Evolutionary conservation across 1,284 basidiomycete genomes (phyloP).

Genomic region (Cutaneotrichosporon dermatis): DNA sequence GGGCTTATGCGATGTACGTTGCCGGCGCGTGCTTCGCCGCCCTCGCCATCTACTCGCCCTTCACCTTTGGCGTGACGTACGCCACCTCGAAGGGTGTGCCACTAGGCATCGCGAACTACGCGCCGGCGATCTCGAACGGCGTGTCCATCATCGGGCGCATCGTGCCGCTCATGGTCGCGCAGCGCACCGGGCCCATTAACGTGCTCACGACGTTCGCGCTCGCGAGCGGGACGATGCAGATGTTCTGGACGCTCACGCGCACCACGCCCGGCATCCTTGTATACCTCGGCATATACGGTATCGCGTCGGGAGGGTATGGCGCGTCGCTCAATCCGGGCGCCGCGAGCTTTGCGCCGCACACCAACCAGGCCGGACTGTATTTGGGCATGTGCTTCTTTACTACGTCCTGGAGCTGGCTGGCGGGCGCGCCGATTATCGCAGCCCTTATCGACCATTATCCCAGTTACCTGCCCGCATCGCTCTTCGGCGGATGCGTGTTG

Average conservation of each 20-base stretch:
- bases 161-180: slow-evolving; percentile 33
- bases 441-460: slow-evolving; percentile 25
- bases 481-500: slow-evolving; percentile 30
- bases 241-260: slow-evolving; percentile 30
- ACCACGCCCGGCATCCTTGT: slow-evolving; percentile 22
- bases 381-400: slow-evolving; percentile 39
- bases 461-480: slow-evolving; percentile 28
- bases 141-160: slow-evolving; percentile 36
- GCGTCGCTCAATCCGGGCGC: slow-evolving; percentile 30
- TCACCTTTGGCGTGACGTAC: slow-evolving; percentile 36
- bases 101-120: slow-evolving; percentile 25
- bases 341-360: slow-evolving; percentile 30
- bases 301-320: slow-evolving; percentile 30
- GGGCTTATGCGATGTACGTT: slow-evolving; percentile 27
- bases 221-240: slow-evolving; percentile 28
- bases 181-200: slow-evolving; percentile 36
- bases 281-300: slow-evolving; percentile 34
- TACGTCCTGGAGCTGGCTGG: slow-evolving; percentile 34
- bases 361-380: slow-evolving; percentile 32
- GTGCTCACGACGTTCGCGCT: slow-evolving; percentile 23
- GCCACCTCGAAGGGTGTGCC: slow-evolving; percentile 26
- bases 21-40: slow-evolving; percentile 22
- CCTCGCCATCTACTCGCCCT: slow-evolving; percentile 31
- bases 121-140: slow-evolving; percentile 34
- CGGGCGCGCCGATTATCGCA: slow-evolving; percentile 32